A percentile compares a stretch with the other conserved stretches of the same genome.
These are phyloP conservation scores for Tolypocladium inflatum DNA, from an alignment of 2,329 filamentous ascomycete species.

Conservation along the genomic window DNA sequence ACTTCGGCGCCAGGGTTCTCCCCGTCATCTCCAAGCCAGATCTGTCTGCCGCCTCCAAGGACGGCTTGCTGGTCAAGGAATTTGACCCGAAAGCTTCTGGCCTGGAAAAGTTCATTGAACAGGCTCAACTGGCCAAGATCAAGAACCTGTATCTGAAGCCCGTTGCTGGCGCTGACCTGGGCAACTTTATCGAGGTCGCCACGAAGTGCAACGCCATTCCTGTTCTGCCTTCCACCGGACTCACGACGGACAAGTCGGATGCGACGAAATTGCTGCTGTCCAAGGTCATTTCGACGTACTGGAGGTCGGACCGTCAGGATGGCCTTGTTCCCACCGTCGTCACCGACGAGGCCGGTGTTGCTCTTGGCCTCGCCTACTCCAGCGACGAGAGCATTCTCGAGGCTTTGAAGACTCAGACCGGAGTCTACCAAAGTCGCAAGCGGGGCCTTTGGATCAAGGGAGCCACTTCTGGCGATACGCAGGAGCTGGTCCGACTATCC, in stretches of 20 bases:
- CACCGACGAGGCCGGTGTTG: slow-evolving; percentile 75
- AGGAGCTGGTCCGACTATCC: slow-evolving; percentile 75
- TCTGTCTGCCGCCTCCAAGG: slow-evolving; percentile 34
- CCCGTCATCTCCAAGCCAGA: slow-evolving; percentile 38
- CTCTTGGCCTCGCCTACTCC: slow-evolving; percentile 88
- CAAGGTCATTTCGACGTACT: slow-evolving; percentile 63
- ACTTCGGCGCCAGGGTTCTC: slow-evolving; percentile 47
- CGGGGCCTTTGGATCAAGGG: slow-evolving; percentile 96
- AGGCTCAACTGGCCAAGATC: slow-evolving; percentile 34
- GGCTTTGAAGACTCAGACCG: slow-evolving; percentile 65
- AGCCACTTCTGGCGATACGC: slow-evolving; percentile 85
- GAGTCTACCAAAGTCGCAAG: slow-evolving; percentile 95
- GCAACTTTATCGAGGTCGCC: slow-evolving; percentile 36
- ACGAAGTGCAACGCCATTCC: slow-evolving; percentile 52
- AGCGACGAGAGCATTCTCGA: slow-evolving; percentile 83
- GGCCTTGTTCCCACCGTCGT: slow-evolving; percentile 84
- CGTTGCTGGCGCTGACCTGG: slow-evolving; percentile 32
- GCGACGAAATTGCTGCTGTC: slow-evolving; percentile 48
- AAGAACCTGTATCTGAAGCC: slow-evolving; percentile 43
- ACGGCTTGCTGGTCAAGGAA: slow-evolving; percentile 42
- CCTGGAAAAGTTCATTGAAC: slow-evolving; percentile 32
- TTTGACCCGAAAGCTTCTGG: slow-evolving; percentile 36
- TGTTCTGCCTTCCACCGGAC: slow-evolving; percentile 58
- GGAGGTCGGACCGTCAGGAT: slow-evolving; percentile 74
- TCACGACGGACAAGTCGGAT: slow-evolving; percentile 61